Conservation (phyloP, 371 early-diverging fungal genomes). For the Mortierella sp. region DNA sequence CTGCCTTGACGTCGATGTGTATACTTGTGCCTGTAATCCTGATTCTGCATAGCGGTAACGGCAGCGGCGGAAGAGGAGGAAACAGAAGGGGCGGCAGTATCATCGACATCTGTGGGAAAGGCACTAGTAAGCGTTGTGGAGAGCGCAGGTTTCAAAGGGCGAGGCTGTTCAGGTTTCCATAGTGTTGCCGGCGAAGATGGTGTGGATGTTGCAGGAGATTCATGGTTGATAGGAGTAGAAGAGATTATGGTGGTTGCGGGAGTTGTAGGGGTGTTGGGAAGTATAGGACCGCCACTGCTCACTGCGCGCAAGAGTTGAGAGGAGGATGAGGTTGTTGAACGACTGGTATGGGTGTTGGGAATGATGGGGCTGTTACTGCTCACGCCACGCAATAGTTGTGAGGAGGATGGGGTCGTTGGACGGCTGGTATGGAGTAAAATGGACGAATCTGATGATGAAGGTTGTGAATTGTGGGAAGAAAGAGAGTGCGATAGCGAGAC, state of each 20-base stretch:
- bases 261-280: neutral
- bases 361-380: neutral
- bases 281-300: neutral
- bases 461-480: neutral
- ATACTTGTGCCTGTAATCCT: neutral
- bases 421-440: constrained; percentile 1
- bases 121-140: constrained; percentile 1
- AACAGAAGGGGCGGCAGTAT: neutral
- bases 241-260: constrained; percentile 2
- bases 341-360: neutral
- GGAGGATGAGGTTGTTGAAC: neutral
- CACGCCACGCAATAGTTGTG: neutral
- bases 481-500: neutral
- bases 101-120: neutral
- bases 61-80: neutral
- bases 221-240: neutral
- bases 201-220: neutral
- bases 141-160: neutral
- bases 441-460: neutral
- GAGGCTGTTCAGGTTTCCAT: neutral
- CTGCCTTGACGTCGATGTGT: neutral
- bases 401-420: constrained; percentile 6
- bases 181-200: neutral
- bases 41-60: neutral
- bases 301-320: neutral